Evolutionary conservation across 345 rosid species (phyloP).

Genomic region (Gossypioides kirkii): DNA sequence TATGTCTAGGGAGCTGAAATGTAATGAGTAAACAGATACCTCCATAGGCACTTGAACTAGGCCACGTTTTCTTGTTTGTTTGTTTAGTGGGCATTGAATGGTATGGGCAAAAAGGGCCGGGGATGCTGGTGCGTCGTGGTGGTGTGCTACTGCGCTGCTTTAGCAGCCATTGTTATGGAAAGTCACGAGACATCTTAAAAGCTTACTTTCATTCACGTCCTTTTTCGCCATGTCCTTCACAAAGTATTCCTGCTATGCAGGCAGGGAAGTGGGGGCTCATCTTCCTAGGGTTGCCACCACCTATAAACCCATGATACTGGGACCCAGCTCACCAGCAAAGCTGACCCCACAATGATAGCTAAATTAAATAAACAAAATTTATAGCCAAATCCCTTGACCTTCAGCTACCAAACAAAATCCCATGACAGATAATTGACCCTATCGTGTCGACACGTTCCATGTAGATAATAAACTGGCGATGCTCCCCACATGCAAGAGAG

Average conservation of each 20-base stretch:
- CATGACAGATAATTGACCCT: background rate
- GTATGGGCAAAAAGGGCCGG: background rate
- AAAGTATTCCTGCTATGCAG: background rate
- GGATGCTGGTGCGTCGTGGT: background rate
- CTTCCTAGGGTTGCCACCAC: conserved; percentile 10
- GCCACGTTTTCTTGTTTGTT: background rate
- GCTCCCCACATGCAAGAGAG: conserved; percentile 7
- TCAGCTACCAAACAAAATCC: background rate
- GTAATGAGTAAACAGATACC: background rate
- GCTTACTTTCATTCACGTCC: background rate
- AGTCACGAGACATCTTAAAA: background rate
- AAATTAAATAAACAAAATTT: too few relatives aligned
- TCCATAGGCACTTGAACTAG: background rate
- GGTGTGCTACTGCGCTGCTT: background rate
- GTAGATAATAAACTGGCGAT: background rate
- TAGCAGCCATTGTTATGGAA: background rate
- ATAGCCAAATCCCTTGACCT: background rate
- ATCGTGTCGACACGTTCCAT: background rate
- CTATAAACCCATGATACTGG: background rate
- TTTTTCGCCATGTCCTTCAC: background rate
- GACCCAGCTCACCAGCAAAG: background rate
- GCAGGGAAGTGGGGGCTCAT: conserved; percentile 11
- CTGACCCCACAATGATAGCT: background rate
- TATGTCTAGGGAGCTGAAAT: background rate
- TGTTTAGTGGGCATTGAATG: background rate